phyloP scores from a whole-genome alignment of 768 basidiomycete genomes.

The Leccinum barrowsii region DNA sequence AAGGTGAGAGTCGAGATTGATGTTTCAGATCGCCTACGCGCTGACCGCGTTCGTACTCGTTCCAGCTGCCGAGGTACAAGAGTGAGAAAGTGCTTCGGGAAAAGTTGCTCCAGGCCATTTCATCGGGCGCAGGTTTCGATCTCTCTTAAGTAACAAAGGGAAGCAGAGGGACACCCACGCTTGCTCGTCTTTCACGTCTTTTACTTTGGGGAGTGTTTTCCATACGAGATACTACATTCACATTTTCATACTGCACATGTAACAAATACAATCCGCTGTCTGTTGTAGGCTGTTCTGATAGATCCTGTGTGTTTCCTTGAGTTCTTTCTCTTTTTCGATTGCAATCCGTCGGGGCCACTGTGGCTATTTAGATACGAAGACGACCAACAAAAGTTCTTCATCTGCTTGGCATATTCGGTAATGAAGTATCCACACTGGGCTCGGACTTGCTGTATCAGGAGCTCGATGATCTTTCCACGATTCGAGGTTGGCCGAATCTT shows the following conservation, averaged over 20 bases:
- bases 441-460: too few relatives aligned
- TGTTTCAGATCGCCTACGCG: not conserved
- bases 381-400: too few relatives aligned
- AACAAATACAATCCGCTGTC: conserved; percentile 1
- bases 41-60: not conserved
- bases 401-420: too few relatives aligned
- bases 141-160: conserved; percentile 63
- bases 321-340: not conserved
- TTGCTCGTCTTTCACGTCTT: too few relatives aligned
- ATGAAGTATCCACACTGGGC: too few relatives aligned
- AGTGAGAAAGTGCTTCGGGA: conserved; percentile 59
- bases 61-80: conserved; percentile 66
- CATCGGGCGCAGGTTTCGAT: conserved; percentile 88
- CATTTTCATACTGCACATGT: conserved; percentile 5
- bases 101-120: conserved; percentile 86
- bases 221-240: not conserved
- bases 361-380: not conserved
- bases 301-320: not conserved
- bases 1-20: not conserved
- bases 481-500: too few relatives aligned
- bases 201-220: conserved; percentile 1
- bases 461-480: too few relatives aligned
- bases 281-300: conserved; percentile 13
- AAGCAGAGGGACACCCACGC: not conserved
- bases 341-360: not conserved